phyloP scores from a whole-genome alignment of 176 grass and related monocot genomes.

The Phoenix roebelenii region DNA sequence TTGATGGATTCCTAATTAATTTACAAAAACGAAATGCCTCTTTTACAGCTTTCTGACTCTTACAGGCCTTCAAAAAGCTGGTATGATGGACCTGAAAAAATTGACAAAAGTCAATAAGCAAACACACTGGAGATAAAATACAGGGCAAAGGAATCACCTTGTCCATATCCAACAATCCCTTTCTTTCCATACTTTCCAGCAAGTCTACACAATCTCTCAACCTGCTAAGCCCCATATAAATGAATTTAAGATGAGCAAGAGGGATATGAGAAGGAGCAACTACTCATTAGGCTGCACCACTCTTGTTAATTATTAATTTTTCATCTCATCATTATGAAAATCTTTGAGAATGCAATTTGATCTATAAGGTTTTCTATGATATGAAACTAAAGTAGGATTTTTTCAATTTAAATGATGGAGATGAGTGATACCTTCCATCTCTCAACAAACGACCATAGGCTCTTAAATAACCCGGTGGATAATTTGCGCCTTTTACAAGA shows the following conservation, averaged over 20 bases:
- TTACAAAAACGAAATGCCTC: constrained; percentile 77
- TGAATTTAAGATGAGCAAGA: neutral
- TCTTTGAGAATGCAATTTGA: neutral
- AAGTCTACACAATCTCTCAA: constrained; percentile 70
- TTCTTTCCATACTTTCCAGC: constrained; percentile 53
- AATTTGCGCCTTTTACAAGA: constrained; percentile 33
- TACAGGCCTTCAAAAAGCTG: constrained; percentile 82
- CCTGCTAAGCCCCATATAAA: constrained; percentile 30
- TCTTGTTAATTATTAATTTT: no score
- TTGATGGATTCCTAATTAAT: constrained; percentile 67
- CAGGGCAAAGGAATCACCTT: constrained; percentile 43
- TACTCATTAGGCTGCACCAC: no score
- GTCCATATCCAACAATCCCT: constrained; percentile 62
- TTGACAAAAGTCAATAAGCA: constrained; percentile 21
- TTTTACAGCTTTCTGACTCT: constrained; percentile 56
- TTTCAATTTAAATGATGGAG: constrained; percentile 13
- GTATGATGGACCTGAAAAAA: constrained; percentile 81
- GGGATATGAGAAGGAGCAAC: neutral
- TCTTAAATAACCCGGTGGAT: constrained; percentile 42
- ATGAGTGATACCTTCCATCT: constrained; percentile 56
- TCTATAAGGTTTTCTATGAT: constrained; percentile 14
- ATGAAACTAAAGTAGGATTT: constrained; percentile 6
- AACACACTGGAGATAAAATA: neutral
- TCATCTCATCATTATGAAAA: neutral
- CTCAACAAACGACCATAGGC: constrained; percentile 65